A percentile compares a stretch with the other conserved stretches of the same genome.
These are phyloP conservation scores for Candida ascalaphidarum DNA, from an alignment of 805 yeast genomes.

Conservation along the genomic window DNA sequence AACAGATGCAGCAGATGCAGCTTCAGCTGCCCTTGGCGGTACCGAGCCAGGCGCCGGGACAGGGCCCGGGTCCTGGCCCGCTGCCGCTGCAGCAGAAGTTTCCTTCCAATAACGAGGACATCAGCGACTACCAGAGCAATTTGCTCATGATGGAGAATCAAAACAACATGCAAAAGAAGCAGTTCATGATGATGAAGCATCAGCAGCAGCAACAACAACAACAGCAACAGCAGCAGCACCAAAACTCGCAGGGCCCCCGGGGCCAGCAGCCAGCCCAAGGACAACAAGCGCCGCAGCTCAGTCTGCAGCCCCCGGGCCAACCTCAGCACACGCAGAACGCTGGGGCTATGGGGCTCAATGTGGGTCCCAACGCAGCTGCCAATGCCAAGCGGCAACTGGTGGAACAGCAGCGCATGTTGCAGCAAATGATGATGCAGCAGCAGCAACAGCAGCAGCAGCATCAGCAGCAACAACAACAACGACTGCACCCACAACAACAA, in stretches of 20 bases:
- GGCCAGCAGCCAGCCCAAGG: too few species aligned
- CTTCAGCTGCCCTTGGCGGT: conserved; percentile 1
- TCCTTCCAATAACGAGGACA: conserved; percentile 6
- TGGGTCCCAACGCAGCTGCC: too few species aligned
- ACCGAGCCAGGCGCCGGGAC: not conserved
- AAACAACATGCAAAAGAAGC: conserved; percentile 12
- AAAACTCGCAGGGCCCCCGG: not conserved
- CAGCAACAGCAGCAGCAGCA: too few species aligned
- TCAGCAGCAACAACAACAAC: too few species aligned
- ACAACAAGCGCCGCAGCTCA: too few species aligned
- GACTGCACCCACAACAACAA: too few species aligned
- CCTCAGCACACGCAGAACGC: conserved; percentile 6
- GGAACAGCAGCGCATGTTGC: too few species aligned
- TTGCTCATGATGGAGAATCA: conserved; percentile 11
- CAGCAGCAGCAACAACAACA: conserved; percentile 3
- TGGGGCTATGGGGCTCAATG: too few species aligned
- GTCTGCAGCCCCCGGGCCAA: not conserved
- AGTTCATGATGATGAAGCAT: conserved; percentile 9
- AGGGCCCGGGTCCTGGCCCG: not conserved
- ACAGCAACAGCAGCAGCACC: not conserved
- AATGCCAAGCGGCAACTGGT: too few species aligned
- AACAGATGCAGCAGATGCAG: not conserved
- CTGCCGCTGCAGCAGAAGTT: conserved; percentile 1
- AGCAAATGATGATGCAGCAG: too few species aligned
- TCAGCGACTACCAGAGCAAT: conserved; percentile 14